phyloP scores from a whole-genome alignment of 306 rosid species.

The Quercus bicolor region DNA sequence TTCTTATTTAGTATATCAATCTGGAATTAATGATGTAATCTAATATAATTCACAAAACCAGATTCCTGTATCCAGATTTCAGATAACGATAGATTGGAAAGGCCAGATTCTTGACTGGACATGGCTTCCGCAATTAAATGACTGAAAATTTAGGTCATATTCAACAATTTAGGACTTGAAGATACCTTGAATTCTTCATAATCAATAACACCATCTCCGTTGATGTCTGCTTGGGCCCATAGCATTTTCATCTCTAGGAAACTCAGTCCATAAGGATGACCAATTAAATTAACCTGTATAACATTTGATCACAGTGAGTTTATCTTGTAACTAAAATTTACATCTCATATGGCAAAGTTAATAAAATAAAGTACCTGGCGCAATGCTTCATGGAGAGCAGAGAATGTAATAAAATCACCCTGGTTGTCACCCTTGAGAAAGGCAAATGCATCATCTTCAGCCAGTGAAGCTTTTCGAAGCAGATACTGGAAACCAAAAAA shows the following conservation, averaged over 20 bases:
- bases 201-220: constrained; percentile 70
- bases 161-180: constrained; percentile 7
- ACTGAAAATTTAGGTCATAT: neutral
- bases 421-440: constrained; percentile 68
- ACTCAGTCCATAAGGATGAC: constrained; percentile 64
- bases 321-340: neutral
- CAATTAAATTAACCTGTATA: constrained; percentile 64
- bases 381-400: constrained; percentile 67
- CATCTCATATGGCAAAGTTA: neutral
- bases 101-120: neutral
- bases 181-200: constrained; percentile 81
- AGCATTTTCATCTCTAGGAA: constrained; percentile 72
- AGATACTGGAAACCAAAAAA: constrained; percentile 47
- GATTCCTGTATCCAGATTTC: neutral
- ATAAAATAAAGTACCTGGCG: constrained; percentile 49
- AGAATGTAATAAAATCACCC: constrained; percentile 56
- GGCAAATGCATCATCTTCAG: constrained; percentile 77
- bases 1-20: neutral
- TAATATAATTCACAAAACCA: neutral
- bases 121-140: neutral
- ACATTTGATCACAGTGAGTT: constrained; percentile 16
- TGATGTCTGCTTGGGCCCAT: constrained; percentile 77
- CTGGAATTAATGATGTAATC: neutral
- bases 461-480: constrained; percentile 68
- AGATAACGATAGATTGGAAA: neutral